These are phyloP conservation scores for Cystofilobasidium bisporidii DNA, from an alignment of 768 basidiomycete genomes.

Conservation along the genomic window DNA sequence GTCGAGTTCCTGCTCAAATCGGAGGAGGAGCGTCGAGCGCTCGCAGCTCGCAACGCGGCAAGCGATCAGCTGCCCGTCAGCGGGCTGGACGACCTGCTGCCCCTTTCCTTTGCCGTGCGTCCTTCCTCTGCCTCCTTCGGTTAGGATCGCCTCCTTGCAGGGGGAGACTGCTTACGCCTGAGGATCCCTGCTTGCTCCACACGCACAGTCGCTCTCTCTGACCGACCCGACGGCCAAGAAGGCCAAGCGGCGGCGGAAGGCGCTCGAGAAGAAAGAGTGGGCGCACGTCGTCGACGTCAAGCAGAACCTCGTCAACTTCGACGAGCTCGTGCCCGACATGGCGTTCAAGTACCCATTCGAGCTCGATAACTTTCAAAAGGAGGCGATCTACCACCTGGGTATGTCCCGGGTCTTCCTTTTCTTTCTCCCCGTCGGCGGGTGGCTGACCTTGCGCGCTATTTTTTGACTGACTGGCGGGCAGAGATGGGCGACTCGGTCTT, in stretches of 20 bases:
- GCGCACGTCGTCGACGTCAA: conserved; percentile 94
- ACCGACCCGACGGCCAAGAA: conserved; percentile 46
- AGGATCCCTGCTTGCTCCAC: neutral
- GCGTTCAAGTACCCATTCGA: conserved; percentile 99
- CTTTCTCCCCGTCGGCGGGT: neutral
- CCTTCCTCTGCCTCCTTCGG: neutral
- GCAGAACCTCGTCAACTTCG: conserved; percentile 76
- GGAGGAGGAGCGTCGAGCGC: conserved; percentile 3
- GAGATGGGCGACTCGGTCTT: conserved; percentile 97
- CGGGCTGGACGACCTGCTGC: conserved; percentile 74
- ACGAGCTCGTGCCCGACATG: conserved; percentile 90
- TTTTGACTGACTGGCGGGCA: neutral
- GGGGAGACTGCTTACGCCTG: too few relatives aligned
- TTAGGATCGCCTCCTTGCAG: too few relatives aligned
- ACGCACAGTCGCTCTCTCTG: neutral
- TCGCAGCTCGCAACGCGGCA: conserved; percentile 12
- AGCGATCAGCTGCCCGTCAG: conserved; percentile 34
- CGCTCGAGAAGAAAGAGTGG: conserved; percentile 79
- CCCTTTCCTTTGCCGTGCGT: conserved; percentile 39
- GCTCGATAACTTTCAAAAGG: conserved; percentile 95
- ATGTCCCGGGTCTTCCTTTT: neutral
- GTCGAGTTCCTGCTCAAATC: conserved; percentile 5
- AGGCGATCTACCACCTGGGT: conserved; percentile 83
- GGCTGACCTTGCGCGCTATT: neutral
- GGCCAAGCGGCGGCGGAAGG: conserved; percentile 34